Conservation (phyloP, 2,329 filamentous ascomycete genomes). For the Cladosporium sp. region DNA sequence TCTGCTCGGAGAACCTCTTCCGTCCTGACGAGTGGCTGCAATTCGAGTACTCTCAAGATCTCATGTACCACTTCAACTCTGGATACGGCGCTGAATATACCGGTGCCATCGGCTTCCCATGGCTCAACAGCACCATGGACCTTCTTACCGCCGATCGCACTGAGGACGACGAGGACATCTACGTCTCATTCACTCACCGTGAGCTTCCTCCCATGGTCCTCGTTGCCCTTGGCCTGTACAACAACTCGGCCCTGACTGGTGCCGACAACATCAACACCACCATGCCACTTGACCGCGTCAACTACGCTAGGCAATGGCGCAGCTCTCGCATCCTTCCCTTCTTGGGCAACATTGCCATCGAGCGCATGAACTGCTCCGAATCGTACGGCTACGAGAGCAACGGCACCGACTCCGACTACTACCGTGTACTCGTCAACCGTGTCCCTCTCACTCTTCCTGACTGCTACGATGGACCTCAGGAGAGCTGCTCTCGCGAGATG, state of each 20-base stretch:
- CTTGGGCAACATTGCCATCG: constrained; percentile 62
- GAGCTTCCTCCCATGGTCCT: constrained; percentile 64
- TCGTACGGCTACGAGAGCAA: constrained; percentile 49
- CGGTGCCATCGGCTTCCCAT: constrained; percentile 60
- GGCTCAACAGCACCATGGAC: constrained; percentile 59
- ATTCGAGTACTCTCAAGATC: constrained; percentile 65
- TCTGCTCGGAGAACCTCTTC: constrained; percentile 58
- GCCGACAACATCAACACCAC: constrained; percentile 56
- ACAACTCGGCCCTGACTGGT: constrained; percentile 57
- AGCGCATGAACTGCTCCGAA: constrained; percentile 58
- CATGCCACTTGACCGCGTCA: constrained; percentile 61
- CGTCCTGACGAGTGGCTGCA: constrained; percentile 57
- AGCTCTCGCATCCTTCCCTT: constrained; percentile 62
- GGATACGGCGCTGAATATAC: constrained; percentile 60
- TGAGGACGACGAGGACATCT: constrained; percentile 53
- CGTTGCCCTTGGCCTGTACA: constrained; percentile 66
- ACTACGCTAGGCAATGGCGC: constrained; percentile 60
- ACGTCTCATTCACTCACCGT: constrained; percentile 65
- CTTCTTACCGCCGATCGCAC: constrained; percentile 44
- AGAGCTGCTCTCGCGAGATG: constrained; percentile 44
- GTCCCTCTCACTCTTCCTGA: constrained; percentile 46
- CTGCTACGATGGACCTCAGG: constrained; percentile 48
- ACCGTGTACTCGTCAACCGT: constrained; percentile 50
- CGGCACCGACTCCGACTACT: constrained; percentile 36
- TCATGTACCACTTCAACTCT: constrained; percentile 66